phyloP scores from a whole-genome alignment of 2,329 filamentous ascomycete species.

The Fusarium robinianum region DNA sequence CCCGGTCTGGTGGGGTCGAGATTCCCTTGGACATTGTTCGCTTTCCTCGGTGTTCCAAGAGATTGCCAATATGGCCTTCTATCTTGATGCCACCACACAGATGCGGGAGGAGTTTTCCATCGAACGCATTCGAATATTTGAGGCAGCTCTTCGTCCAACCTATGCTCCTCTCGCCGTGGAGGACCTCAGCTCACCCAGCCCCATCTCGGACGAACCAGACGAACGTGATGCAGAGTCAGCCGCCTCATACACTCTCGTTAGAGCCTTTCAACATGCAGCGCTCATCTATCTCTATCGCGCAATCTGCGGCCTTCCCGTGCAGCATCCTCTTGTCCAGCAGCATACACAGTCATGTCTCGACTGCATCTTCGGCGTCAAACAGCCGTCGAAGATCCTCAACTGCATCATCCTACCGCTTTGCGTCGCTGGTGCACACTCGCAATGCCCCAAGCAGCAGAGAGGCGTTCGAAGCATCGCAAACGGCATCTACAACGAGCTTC shows the following conservation, averaged over 20 bases:
- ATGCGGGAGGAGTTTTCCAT: slow-evolving; percentile 36
- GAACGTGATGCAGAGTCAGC: slow-evolving; percentile 38
- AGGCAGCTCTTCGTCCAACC: slow-evolving; percentile 33
- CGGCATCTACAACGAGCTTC: slow-evolving; percentile 40
- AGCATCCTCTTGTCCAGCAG: slow-evolving; percentile 47
- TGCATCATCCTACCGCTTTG: slow-evolving; percentile 47
- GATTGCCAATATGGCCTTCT: slow-evolving; percentile 39
- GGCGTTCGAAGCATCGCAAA: slow-evolving; percentile 25
- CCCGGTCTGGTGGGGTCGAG: slow-evolving; percentile 49
- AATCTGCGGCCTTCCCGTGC: slow-evolving; percentile 45
- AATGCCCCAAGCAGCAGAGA: slow-evolving; percentile 35
- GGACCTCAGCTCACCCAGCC: slow-evolving; percentile 17
- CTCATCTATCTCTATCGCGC: slow-evolving; percentile 50
- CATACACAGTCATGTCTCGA: slow-evolving; percentile 44
- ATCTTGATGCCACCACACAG: slow-evolving; percentile 27
- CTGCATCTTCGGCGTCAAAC: slow-evolving; percentile 43
- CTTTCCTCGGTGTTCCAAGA: slow-evolving; percentile 42
- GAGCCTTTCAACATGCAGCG: slow-evolving; percentile 47
- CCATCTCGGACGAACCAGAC: neutral
- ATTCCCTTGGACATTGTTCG: slow-evolving; percentile 42
- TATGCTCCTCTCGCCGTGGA: slow-evolving; percentile 37
- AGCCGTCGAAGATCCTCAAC: slow-evolving; percentile 45
- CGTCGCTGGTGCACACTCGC: slow-evolving; percentile 44
- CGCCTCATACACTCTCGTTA: slow-evolving; percentile 43
- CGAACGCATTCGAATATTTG: slow-evolving; percentile 36